Conservation (phyloP, 1,139 yeast genomes). For the Candida dubliniensis region DNA sequence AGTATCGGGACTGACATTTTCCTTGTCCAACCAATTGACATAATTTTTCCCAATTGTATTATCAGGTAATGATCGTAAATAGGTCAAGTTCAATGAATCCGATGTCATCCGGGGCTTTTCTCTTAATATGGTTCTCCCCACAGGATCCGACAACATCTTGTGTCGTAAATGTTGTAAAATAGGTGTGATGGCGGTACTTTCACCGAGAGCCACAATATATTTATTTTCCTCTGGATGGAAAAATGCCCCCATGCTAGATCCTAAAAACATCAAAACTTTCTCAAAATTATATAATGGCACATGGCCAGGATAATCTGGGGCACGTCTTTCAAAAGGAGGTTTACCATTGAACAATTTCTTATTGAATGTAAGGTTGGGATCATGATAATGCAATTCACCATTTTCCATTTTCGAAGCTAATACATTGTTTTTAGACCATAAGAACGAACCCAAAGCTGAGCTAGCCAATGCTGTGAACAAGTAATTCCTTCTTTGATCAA, state of each 20-base stretch:
- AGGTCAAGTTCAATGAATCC: constrained; percentile 61
- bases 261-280: constrained; percentile 59
- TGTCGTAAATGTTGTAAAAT: constrained; percentile 62
- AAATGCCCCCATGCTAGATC: constrained; percentile 82
- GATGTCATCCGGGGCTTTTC: constrained; percentile 86
- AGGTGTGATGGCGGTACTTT: constrained; percentile 76
- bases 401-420: constrained; percentile 60
- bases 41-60: constrained; percentile 79
- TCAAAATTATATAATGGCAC: constrained; percentile 72
- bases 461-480: constrained; percentile 15
- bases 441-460: constrained; percentile 25
- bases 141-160: constrained; percentile 71
- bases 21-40: constrained; percentile 77
- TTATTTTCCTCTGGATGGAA: constrained; percentile 80
- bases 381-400: constrained; percentile 50
- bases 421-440: constrained; percentile 49
- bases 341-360: constrained; percentile 18
- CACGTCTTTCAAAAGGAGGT: constrained; percentile 38
- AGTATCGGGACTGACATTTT: constrained; percentile 92
- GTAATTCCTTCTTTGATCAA: constrained; percentile 6
- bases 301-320: constrained; percentile 72
- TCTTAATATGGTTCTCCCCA: constrained; percentile 73
- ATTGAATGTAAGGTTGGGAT: constrained; percentile 32
- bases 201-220: constrained; percentile 91
- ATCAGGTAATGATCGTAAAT: constrained; percentile 60